Base-by-base conservation (phyloP, 805 yeast species). In the Cyberlindnera maritima region DNA sequence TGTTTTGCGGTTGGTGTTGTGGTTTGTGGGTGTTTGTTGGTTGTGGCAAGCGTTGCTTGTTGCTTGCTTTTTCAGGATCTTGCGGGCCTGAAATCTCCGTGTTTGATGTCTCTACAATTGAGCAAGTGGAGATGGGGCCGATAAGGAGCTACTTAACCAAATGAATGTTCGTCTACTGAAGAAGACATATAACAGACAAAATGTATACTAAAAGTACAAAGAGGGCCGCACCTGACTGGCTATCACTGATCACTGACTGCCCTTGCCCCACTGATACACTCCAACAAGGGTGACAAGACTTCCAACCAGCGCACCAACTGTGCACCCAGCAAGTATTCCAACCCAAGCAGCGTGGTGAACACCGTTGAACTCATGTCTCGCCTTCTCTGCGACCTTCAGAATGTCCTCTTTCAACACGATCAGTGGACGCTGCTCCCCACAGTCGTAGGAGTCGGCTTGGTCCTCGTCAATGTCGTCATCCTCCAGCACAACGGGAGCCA, bases 381-480 rank as follows among this genome's bases (percentile, higher is more conserved):
- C 15, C 10, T 14, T 18, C n/a, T 35, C 18, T 10, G 12, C 23
- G 4, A 3, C 8, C 8, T 35, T 14, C 25, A 11, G 5, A 14
- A 35, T 9, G 3, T 19, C 37, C 23, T 35, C 15, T 35, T 35
- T n/a, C n/a, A 35, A 9, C 9, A 35, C 12, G 23, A 19, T 10
- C 14, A 19, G 4, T 7, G 29, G 14, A 10, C 39, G 29, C 3
- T 36, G 21, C 31, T 4, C 18, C 17, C 25, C 11, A n/a, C 14
- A n/a, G 23, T 26, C 39, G 19, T 28, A 32, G 18, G 48, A 40
- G 32, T 42, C 49, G 19, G 31, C 18, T 10, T 23, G 45, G 19
- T 40, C 47, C n/a, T 43, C 49, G 17, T 46, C 53, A 26, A 46
- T 41, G 8, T 36, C 45, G 4, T 36, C 47, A n/a, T 26, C 39